These are phyloP conservation scores for Byssothecium circinans DNA, from an alignment of 2,329 filamentous ascomycete species.

Conservation along the genomic window DNA sequence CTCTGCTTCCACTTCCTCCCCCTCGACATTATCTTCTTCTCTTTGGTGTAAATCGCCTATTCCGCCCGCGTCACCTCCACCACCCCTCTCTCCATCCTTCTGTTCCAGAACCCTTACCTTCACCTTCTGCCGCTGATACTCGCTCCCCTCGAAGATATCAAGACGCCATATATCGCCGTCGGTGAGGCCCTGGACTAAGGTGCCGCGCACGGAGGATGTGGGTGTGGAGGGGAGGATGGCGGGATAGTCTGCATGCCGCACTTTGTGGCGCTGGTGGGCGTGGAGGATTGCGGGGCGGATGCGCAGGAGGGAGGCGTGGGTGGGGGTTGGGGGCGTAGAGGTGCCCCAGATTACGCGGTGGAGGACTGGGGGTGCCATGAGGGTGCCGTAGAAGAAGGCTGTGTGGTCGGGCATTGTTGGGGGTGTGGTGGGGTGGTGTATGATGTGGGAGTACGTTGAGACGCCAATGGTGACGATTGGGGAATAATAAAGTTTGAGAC, in stretches of 20 bases:
- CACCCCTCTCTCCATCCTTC: constrained; percentile 34
- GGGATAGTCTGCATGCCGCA: constrained; percentile 75
- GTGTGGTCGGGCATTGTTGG: constrained; percentile 44
- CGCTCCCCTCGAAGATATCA: constrained; percentile 77
- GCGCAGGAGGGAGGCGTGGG: constrained; percentile 58
- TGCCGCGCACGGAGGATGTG: constrained; percentile 64
- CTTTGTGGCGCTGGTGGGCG: constrained; percentile 70
- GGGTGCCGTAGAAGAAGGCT: constrained; percentile 69
- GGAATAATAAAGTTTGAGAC: too few relatives aligned
- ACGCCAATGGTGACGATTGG: too few relatives aligned
- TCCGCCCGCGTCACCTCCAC: constrained; percentile 45
- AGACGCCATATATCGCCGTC: constrained; percentile 73
- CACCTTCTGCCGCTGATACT: constrained; percentile 64
- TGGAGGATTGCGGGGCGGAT: constrained; percentile 76
- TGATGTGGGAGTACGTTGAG: neutral
- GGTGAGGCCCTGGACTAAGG: constrained; percentile 75
- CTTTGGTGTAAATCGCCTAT: constrained; percentile 25
- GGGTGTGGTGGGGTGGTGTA: neutral
- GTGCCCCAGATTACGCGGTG: constrained; percentile 77
- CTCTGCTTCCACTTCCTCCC: constrained; percentile 47
- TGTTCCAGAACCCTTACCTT: constrained; percentile 47
- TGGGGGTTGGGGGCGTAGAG: constrained; percentile 51
- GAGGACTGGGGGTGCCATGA: constrained; percentile 87
- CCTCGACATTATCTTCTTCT: constrained; percentile 35
- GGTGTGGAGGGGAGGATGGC: constrained; percentile 61